A percentile compares a stretch with the other conserved stretches of the same genome.
Conservation (phyloP, 495 filamentous ascomycete genomes). For the Xylaria castorea region DNA sequence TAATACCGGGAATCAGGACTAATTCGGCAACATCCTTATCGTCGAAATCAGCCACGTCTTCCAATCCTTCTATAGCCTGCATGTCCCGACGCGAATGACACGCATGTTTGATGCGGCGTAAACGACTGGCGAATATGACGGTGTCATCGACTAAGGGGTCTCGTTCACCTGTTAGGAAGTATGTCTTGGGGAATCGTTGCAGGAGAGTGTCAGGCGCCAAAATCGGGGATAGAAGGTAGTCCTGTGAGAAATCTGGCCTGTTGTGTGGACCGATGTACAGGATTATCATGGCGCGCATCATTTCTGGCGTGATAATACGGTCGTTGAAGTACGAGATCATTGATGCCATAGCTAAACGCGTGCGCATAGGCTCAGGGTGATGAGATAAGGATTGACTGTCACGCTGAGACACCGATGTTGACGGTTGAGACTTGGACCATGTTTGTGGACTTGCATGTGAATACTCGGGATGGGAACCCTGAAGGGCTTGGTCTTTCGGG, state of each 20-base stretch:
- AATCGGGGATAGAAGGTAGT: constrained; percentile 88
- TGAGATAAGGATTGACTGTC: constrained; percentile 45
- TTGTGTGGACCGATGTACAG: constrained; percentile 94
- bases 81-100: constrained; percentile 45
- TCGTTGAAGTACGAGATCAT: constrained; percentile 99
- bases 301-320: constrained; percentile 91
- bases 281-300: constrained; percentile 99
- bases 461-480: constrained; percentile 51
- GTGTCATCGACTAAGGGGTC: constrained; percentile 97
- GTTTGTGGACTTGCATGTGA: constrained; percentile 49
- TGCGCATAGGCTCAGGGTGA: constrained; percentile 74
- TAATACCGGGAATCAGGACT: constrained; percentile 81
- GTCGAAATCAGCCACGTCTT: constrained; percentile 63
- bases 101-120: constrained; percentile 81
- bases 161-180: constrained; percentile 91
- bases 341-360: constrained; percentile 87
- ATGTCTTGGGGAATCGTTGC: constrained; percentile 85
- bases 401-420: constrained; percentile 27
- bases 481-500: constrained; percentile 25
- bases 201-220: constrained; percentile 85
- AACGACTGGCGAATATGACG: constrained; percentile 87
- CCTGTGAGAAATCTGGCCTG: constrained; percentile 88
- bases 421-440: constrained; percentile 42
- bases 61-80: constrained; percentile 29
- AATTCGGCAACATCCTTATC: constrained; percentile 83